Conservation (phyloP, 305 asterid genomes). For the Fraxinus xanthoxyloides region DNA sequence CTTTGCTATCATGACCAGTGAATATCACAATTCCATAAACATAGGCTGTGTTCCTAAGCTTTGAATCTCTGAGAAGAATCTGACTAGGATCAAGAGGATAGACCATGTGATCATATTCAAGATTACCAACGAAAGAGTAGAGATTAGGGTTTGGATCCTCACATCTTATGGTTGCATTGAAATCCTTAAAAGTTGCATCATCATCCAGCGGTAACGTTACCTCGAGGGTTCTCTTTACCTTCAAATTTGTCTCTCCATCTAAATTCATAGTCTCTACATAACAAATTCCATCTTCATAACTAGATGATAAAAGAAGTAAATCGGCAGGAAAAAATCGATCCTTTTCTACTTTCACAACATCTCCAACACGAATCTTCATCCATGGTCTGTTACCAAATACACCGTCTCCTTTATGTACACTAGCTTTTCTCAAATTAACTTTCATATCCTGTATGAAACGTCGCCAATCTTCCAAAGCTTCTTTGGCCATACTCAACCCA, state of each 20-base stretch:
- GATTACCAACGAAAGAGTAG: constrained; percentile 79
- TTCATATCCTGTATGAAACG: constrained; percentile 79
- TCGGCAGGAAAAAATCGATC: constrained; percentile 90
- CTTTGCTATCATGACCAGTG: constrained; percentile 86
- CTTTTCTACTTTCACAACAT: constrained; percentile 80
- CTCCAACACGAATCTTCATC: constrained; percentile 87
- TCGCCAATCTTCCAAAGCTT: constrained; percentile 88
- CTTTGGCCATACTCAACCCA: constrained; percentile 85
- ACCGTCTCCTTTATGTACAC: constrained; percentile 55
- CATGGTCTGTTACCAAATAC: constrained; percentile 60
- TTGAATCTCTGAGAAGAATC: constrained; percentile 87
- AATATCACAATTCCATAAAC: constrained; percentile 81
- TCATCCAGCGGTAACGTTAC: constrained; percentile 57
- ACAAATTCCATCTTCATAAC: constrained; percentile 88
- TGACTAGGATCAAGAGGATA: constrained; percentile 80
- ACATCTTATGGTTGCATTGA: constrained; percentile 59
- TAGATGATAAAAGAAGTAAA: constrained; percentile 77
- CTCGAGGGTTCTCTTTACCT: constrained; percentile 70
- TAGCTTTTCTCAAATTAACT: constrained; percentile 59
- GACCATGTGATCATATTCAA: constrained; percentile 57
- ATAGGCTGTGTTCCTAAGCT: constrained; percentile 75
- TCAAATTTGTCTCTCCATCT: constrained; percentile 89
- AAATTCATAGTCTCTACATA: constrained; percentile 91
- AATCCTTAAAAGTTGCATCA: constrained; percentile 53
- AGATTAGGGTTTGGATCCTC: constrained; percentile 94